Percentiles rank a stretch among this genome's conserved stretches.
phyloP scores from a whole-genome alignment of 202 grass and related monocot species.

The Setaria viridis region DNA sequence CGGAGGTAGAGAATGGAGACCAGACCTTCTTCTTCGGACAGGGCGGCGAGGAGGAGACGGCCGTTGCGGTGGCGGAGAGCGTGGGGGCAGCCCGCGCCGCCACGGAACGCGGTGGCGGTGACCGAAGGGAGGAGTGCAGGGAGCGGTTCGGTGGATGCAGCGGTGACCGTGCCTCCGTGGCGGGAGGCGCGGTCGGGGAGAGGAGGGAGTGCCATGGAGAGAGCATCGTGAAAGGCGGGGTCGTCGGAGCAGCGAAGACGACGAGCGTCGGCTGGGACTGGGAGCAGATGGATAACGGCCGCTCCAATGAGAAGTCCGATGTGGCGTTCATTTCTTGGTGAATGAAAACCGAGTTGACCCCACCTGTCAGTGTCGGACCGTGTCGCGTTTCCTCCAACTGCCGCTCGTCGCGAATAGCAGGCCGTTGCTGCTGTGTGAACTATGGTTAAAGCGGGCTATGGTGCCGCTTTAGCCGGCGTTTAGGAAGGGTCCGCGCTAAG shows the following conservation, averaged over 20 bases:
- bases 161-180: conserved; percentile 31
- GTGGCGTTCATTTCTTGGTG: too few species aligned
- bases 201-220: conserved; percentile 23
- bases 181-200: neutral
- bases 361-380: too few species aligned
- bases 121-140: neutral
- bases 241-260: neutral
- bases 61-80: neutral
- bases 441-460: too few species aligned
- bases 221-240: conserved; percentile 25
- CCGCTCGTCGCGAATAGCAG: too few species aligned
- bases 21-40: conserved; percentile 72
- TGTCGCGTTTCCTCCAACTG: too few species aligned
- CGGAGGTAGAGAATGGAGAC: neutral
- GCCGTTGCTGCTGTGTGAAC: too few species aligned
- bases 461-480: too few species aligned
- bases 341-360: too few species aligned
- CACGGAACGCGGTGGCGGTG: neutral
- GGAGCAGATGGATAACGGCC: conserved; percentile 7
- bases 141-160: neutral
- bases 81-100: neutral
- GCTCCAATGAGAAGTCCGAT: too few species aligned
- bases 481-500: too few species aligned
- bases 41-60: neutral
- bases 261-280: neutral